Base-by-base conservation (phyloP, 192 early-diverging fungal genomes). In the Backusella mclennaniae region DNA sequence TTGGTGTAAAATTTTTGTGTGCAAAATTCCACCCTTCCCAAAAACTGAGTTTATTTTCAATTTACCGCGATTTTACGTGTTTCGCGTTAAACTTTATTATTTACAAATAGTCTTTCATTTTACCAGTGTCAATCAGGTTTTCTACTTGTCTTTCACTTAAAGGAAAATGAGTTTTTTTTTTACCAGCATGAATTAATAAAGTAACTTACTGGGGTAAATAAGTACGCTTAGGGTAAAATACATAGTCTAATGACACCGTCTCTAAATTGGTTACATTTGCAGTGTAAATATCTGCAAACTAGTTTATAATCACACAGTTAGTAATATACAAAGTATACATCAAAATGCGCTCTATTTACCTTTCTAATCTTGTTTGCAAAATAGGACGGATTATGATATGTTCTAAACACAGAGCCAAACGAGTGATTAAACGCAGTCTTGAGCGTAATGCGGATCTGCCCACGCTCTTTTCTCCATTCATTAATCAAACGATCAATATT, bases 321-420 rank as follows among this genome's bases (percentile, higher is more conserved):
- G 6, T 6, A 49, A 19, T 17, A 44, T 15, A 17, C 4, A 44
- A 17, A 17, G 3, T 14, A 14, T 33, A 44, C 38, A 44, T 44
- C 39, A 11, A 44, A 5, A 44, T 44, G 5, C n/a, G 0, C 46
- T 49, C 46, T n/a, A 7, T 49, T 69, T 70, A 78, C 80, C 77
- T 76, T 83, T 73, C 75, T 78, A 59, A 91, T 85, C 77, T 91
- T 91, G 53, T 87, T 86, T 6, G 90, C 87, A 81, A 91, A 91
- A 72, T 85, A 78, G 29, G 85, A 86, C 0, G 90, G 87, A 76
- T 91, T 82, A 74, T 89, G 85, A 67, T 88, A 83, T 9, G 90
- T 87, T 21, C 90, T 69, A 52, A 91, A 91, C 17, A 89, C 90
- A 38, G 86, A 87, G 44, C 90, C 90, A 84, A 91, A 91, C 59